Evolutionary conservation across 805 yeast genomes (phyloP), one percentile per base, ranked within the genome.

Genomic region (Novakomyces olei): DNA sequence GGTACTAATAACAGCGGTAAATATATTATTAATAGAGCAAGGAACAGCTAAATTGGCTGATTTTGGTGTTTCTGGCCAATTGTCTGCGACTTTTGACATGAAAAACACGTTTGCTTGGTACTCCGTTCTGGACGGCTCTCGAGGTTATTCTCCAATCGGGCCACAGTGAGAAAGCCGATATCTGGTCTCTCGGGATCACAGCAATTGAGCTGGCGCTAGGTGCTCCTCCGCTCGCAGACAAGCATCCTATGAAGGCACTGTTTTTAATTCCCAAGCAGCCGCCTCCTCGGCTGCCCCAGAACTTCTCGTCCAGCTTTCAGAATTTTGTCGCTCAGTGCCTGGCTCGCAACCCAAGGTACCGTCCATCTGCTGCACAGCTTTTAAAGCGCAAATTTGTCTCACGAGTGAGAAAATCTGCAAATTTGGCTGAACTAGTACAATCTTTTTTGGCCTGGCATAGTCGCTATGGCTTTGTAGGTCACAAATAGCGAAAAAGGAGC

Each of bases 71-170:
- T 92, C 96, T 1, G 78, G 95, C 1, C 76, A 72, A 42, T 60
- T 68, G 4, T 61, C 70, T 2, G 72, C 71, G 33, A 60, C 66
- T 42, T 53, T 67, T 36, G 59, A 67, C 12, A 59, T 69, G 5
- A 39, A 62, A 26, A 55, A 57, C 38, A 57, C 63, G 9, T 58
- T 57, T 42, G 63, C n/a, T 58, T 5, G 63, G 63, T 2, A 57
- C 63, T 4, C 63, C 63, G 33, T 88, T 81, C 49, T 88, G 98
- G 98, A 88, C 88, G 98, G 95, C 98, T 0, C 98, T 98, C 0
- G 98, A 85, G 51, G 98, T 85, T 20, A 85, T 85, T 26, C 65
- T 78, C 55, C 95, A 85, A 51, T 92, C 67, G 40, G 67, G 64
- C 38, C 66, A 70, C 41, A 67, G 70, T n/a, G 72, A 65, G 34